Conservation (phyloP, 192 early-diverging fungal species). For the Gaertneriomyces sp. region DNA sequence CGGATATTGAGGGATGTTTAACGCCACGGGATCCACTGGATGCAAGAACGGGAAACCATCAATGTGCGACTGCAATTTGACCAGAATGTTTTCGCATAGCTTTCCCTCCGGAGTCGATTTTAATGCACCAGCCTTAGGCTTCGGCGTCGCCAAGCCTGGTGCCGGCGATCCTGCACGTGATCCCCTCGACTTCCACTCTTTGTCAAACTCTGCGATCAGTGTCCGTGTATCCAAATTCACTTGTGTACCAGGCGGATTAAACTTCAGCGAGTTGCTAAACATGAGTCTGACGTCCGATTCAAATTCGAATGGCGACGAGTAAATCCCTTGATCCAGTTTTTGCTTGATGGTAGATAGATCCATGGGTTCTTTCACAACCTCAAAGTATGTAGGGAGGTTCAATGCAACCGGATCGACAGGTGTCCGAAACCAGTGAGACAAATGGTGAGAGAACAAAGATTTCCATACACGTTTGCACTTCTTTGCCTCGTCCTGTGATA, state of each 20-base stretch:
- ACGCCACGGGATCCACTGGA: constrained; percentile 70
- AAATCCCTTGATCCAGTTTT: constrained; percentile 61
- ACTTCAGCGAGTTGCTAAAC: constrained; percentile 48
- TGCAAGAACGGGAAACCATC: constrained; percentile 10
- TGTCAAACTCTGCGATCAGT: constrained; percentile 54
- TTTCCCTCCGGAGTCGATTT: constrained; percentile 13
- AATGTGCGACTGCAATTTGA: constrained; percentile 3
- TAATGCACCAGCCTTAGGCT: not conserved
- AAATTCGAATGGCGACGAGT: constrained; percentile 60
- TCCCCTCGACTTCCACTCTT: constrained; percentile 58
- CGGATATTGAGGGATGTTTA: constrained; percentile 84
- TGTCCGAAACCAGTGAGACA: constrained; percentile 36
- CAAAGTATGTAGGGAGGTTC: constrained; percentile 81
- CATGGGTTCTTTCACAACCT: constrained; percentile 84
- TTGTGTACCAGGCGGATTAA: constrained; percentile 66
- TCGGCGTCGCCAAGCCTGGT: not conserved
- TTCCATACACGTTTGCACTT: constrained; percentile 35
- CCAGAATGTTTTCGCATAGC: constrained; percentile 3
- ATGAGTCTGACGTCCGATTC: constrained; percentile 63
- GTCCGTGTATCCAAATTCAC: constrained; percentile 62
- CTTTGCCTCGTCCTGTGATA: not conserved
- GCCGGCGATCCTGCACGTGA: not conserved
- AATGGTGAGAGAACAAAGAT: constrained; percentile 16
- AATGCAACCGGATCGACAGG: constrained; percentile 75
- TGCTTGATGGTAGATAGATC: constrained; percentile 74